phyloP scores from a whole-genome alignment of 257 asterid species.

The Asclepias syriaca region DNA sequence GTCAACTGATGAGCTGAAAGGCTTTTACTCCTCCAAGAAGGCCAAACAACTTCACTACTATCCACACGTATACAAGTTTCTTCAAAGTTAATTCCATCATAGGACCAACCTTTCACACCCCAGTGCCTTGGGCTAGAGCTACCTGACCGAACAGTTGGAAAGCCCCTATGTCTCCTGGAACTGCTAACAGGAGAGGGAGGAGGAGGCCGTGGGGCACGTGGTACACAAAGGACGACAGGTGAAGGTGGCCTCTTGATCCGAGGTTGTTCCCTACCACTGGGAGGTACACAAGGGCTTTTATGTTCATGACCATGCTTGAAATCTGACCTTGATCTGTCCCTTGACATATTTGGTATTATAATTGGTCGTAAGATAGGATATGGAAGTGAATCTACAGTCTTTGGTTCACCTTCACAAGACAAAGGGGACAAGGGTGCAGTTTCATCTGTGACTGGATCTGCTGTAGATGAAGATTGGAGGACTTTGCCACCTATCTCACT shows the following conservation, averaged over 20 bases:
- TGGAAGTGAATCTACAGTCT: slow-evolving; percentile 79
- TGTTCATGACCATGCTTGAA: slow-evolving; percentile 72
- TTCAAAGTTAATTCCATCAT: slow-evolving; percentile 81
- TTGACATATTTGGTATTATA: slow-evolving; percentile 84
- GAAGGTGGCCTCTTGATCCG: slow-evolving; percentile 96
- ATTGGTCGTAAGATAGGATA: slow-evolving; percentile 94
- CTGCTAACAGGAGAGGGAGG: slow-evolving; percentile 95
- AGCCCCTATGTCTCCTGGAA: slow-evolving; percentile 88
- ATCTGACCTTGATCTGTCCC: slow-evolving; percentile 89
- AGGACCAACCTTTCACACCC: slow-evolving; percentile 99
- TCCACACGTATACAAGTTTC: slow-evolving; percentile 79
- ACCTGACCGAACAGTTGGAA: slow-evolving; percentile 95
- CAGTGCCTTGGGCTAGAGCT: slow-evolving; percentile 99
- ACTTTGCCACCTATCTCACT: slow-evolving; percentile 77
- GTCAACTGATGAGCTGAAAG: slow-evolving; percentile 73
- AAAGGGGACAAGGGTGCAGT: slow-evolving; percentile 59
- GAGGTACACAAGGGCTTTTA: slow-evolving; percentile 94
- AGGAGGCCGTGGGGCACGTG: slow-evolving; percentile 95
- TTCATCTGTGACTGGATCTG: slow-evolving; percentile 73
- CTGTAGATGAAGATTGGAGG: slow-evolving; percentile 66
- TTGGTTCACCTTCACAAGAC: slow-evolving; percentile 66
- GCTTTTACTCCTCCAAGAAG: slow-evolving; percentile 93
- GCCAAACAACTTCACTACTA: slow-evolving; percentile 94
- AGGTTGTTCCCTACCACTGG: slow-evolving; percentile 83
- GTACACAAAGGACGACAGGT: slow-evolving; percentile 97